Percentiles rank a stretch among this genome's conserved stretches.
Conservation (phyloP, 257 asterid genomes). For the Oldenlandia corymbosa region DNA sequence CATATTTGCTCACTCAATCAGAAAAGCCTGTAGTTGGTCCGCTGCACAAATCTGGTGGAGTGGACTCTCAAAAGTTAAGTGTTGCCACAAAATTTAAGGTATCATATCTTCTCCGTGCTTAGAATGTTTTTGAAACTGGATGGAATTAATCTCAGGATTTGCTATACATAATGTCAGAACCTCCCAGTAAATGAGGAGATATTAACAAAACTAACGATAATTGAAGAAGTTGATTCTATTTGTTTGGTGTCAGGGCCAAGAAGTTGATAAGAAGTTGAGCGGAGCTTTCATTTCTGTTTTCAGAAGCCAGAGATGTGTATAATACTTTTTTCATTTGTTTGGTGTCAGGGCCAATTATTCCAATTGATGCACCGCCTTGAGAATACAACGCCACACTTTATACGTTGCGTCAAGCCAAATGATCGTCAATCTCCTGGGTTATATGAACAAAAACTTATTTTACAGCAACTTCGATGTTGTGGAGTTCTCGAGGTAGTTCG, state of each 20-base stretch:
- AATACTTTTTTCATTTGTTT: slow-evolving; percentile 6
- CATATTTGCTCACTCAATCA: slow-evolving; percentile 75
- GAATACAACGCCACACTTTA: slow-evolving; percentile 92
- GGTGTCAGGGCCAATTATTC: slow-evolving; percentile 71
- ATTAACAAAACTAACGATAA: not conserved
- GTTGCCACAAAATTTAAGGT: slow-evolving; percentile 96
- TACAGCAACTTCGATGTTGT: slow-evolving; percentile 92
- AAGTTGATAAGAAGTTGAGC: not conserved
- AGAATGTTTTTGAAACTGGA: too few species aligned
- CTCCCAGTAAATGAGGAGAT: too few species aligned
- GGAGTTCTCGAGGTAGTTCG: slow-evolving; percentile 98
- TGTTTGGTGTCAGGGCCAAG: too few species aligned
- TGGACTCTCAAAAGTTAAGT: slow-evolving; percentile 91
- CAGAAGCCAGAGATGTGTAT: not conserved
- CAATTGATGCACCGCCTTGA: slow-evolving; percentile 92
- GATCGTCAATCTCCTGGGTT: slow-evolving; percentile 73
- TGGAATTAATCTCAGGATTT: too few species aligned
- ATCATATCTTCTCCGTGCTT: slow-evolving; percentile 5
- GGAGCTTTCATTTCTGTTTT: not conserved
- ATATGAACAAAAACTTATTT: slow-evolving; percentile 75
- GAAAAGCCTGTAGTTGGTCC: slow-evolving; percentile 89
- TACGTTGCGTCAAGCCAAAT: slow-evolving; percentile 97
- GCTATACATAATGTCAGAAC: not conserved
- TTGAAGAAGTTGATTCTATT: not conserved
- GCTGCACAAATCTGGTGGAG: slow-evolving; percentile 84